Evolutionary conservation across 1,139 yeast genomes (phyloP), one percentile per base, ranked within the genome.

Genomic region (Hansenula lynferdii): DNA sequence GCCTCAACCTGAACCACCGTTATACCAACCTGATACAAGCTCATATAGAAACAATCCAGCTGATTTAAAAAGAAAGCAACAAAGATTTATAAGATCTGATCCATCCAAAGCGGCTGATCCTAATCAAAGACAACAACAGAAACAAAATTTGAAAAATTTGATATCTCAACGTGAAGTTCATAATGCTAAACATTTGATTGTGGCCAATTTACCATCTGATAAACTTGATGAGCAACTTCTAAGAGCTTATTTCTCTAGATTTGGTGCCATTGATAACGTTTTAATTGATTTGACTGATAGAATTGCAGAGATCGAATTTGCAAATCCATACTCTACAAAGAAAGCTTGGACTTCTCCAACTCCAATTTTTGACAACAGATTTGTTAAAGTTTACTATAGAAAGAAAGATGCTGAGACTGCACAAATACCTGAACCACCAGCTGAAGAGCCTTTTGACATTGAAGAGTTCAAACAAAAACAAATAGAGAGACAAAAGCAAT

Each of bases 341-440:
- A 56, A 52, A 9, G 77, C 77, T 1, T 72, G 72, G 64, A 42
- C 54, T 6, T 61, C 64, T 14, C 72, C 75, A 0, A 63, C 54
- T 4, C 70, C 76, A 5, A 64, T 72, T n/a, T 71, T 71, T 45
- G 67, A 62, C 41, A 71, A 72, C 53, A 62, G 77, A 36, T 70
- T 71, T 44, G 66, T 72, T 43, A 70, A 69, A 49, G 63, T 72
- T 23, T 70, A 54, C 52, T 71, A 72, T 69, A 60, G 67, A 31
- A 41, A 44, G 32, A 34, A 34, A 17, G 37, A 20, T 25, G 47
- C 39, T 39, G 49, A 23, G n/a, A 34, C 34, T 8, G 28, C 28
- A 3, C 29, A 40, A 9, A 39, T 37, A 7, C 39, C 39, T 3
- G 41, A 44, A 8, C 36, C 28, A 10, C 31, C 24, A 10, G 34